A percentile compares a stretch with the other conserved stretches of the same genome.
Conservation (phyloP, 2,329 filamentous ascomycete genomes). For the Delphinella strobiligena region DNA sequence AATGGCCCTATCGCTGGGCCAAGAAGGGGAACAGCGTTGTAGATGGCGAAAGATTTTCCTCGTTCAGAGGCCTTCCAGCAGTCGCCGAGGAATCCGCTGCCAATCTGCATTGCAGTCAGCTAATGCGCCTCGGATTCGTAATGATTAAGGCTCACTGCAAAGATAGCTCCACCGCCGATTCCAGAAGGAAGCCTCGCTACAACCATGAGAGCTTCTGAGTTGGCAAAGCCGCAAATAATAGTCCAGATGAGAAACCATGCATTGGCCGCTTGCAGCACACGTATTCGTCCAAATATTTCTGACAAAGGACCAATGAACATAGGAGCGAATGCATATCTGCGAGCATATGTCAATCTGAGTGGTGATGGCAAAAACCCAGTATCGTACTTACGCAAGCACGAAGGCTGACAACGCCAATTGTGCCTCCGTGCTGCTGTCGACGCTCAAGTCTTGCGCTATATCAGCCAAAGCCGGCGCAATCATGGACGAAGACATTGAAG, state of each 20-base stretch:
- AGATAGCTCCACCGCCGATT: conserved; percentile 35
- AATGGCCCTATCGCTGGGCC: conserved; percentile 15
- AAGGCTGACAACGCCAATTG: conserved; percentile 28
- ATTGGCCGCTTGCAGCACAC: conserved; percentile 33
- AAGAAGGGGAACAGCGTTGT: conserved; percentile 29
- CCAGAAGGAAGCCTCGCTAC: conserved; percentile 36
- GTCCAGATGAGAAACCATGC: conserved; percentile 41
- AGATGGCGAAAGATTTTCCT: conserved; percentile 27
- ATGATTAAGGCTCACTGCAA: no score
- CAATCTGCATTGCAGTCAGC: no score
- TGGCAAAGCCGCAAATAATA: conserved; percentile 32
- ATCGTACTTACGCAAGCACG: conserved; percentile 21
- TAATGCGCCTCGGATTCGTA: no score
- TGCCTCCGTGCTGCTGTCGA: conserved; percentile 6
- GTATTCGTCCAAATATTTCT: conserved; percentile 36
- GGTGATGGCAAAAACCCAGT: background rate
- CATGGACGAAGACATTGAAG: conserved; percentile 13
- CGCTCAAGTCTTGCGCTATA: conserved; percentile 10
- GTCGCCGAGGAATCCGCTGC: conserved; percentile 27
- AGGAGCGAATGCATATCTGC: conserved; percentile 29
- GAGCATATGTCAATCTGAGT: background rate
- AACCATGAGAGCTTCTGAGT: conserved; percentile 29
- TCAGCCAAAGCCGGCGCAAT: conserved; percentile 13
- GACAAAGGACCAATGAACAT: conserved; percentile 34
- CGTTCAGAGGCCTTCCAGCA: conserved; percentile 35